Evolutionary conservation across 1,139 yeast genomes (phyloP).

Genomic region (Suhomyces maxii): DNA sequence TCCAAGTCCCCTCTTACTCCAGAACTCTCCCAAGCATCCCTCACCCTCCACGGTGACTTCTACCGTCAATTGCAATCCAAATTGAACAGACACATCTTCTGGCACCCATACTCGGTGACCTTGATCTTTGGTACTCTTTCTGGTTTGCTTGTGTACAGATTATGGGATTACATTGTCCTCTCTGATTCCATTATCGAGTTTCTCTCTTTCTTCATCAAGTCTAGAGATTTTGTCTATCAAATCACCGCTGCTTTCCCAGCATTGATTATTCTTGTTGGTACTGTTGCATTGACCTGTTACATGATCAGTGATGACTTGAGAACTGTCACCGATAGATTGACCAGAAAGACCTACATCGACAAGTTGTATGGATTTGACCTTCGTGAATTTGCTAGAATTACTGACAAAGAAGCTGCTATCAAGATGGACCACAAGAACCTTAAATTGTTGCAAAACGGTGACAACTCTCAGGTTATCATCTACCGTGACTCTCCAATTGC

Average conservation of each 20-base stretch:
- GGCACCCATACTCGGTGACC: slow-evolving; percentile 45
- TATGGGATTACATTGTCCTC: slow-evolving; percentile 38
- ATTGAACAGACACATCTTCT: slow-evolving; percentile 49
- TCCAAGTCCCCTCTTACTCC: slow-evolving; percentile 49
- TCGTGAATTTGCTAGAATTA: slow-evolving; percentile 40
- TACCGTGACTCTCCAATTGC: slow-evolving; percentile 74
- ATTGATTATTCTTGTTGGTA: slow-evolving; percentile 23
- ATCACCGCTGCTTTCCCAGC: slow-evolving; percentile 31
- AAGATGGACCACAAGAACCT: slow-evolving; percentile 23
- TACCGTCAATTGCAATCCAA: slow-evolving; percentile 56
- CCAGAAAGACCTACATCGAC: slow-evolving; percentile 31
- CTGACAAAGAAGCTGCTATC: slow-evolving; percentile 18
- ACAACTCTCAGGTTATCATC: slow-evolving; percentile 53
- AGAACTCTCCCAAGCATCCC: slow-evolving; percentile 56
- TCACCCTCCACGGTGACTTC: slow-evolving; percentile 64
- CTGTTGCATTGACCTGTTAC: slow-evolving; percentile 33
- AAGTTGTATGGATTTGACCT: slow-evolving; percentile 57
- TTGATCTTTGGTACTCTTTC: slow-evolving; percentile 24
- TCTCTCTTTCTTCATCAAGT: slow-evolving; percentile 18
- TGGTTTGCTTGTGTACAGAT: slow-evolving; percentile 24
- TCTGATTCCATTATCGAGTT: slow-evolving; percentile 41
- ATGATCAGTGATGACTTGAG: slow-evolving; percentile 47
- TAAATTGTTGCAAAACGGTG: slow-evolving; percentile 31
- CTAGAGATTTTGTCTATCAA: slow-evolving; percentile 28
- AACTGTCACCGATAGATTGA: slow-evolving; percentile 44